Percentiles rank a stretch among this genome's conserved stretches.
Evolutionary conservation across 441 rosid genomes (phyloP).

Genomic region (Adansonia gregorii): DNA sequence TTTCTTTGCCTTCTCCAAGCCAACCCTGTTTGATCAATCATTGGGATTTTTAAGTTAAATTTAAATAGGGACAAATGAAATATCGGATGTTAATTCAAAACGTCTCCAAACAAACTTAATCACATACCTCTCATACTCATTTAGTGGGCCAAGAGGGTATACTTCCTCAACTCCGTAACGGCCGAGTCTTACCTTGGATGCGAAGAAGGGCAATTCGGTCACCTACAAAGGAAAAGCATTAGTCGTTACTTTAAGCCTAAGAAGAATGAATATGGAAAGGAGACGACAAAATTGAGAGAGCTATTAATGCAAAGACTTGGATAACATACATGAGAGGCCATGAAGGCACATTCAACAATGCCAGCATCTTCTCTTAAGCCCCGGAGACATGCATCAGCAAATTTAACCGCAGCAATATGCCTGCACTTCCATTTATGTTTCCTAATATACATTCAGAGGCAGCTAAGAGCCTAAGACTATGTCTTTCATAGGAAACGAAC

Average conservation of each 20-base stretch:
- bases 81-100: not conserved
- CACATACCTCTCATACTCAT: slow-evolving; percentile 79
- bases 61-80: not conserved
- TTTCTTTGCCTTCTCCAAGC: slow-evolving; percentile 87
- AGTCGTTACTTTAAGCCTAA: not conserved
- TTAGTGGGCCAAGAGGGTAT: slow-evolving; percentile 74
- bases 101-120: not conserved
- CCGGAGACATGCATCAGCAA: slow-evolving; percentile 86
- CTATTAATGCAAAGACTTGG: not conserved
- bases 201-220: slow-evolving; percentile 96
- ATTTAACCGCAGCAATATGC: slow-evolving; percentile 95
- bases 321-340: slow-evolving; percentile 68
- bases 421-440: slow-evolving; percentile 39
- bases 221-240: slow-evolving; percentile 45
- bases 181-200: slow-evolving; percentile 78
- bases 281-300: not conserved
- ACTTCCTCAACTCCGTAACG: slow-evolving; percentile 79
- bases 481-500: not conserved
- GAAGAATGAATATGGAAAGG: not conserved
- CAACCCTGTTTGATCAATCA: slow-evolving; percentile 43
- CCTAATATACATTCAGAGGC: not conserved
- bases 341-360: slow-evolving; percentile 71
- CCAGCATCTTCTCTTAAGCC: slow-evolving; percentile 84
- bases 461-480: not conserved
- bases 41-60: not conserved